Base-by-base conservation (phyloP, 495 filamentous ascomycete genomes). In the Aspergillus olivimuriae region DNA sequence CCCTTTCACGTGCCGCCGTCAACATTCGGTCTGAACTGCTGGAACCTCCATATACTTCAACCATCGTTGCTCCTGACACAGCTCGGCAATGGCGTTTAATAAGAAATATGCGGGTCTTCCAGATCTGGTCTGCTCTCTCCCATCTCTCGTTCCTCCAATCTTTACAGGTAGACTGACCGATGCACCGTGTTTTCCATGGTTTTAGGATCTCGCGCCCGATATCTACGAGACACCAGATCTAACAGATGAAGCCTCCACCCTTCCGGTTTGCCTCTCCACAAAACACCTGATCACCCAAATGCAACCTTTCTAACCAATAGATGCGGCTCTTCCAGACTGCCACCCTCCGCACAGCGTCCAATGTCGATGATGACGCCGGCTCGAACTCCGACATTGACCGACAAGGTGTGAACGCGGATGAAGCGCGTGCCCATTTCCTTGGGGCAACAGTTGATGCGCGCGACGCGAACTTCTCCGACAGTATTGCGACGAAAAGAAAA, bases 181-280 rank as follows among this genome's bases (percentile, higher is more conserved):
- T 47, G 61, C 40, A 62, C n/a, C n/a, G n/a, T n/a, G n/a, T n/a
- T 42, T 39, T 33, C 16, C 34, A 36, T 24, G 47, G 22, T 14
- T 31, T 15, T 47, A 92, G 88, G 90, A 96, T 59, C 82, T 80
- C 18, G 87, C 89, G 18, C 90, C 89, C 61, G 90, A 95, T 58
- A 84, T 94, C 55, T 96, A 96, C 69, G 90, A 95, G 68, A 95
- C 90, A 35, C 90, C 90, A 55, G 88, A 92, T 46, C 70, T 95
- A 51, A 87, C 80, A 18, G 87, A 95, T 54, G 90, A 92, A 58
- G 82, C 75, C 39, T 94, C 88, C 20, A 96, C 89, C 28, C 60
- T 87, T 44, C 87, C 78, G 22, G 87, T 94, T 44, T 56, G 55
- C 46, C 26, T 21, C 39, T 41, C 24, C 19, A 37, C 31, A n/a